Percentiles rank a stretch among this genome's conserved stretches.
Conservation (phyloP, 352 stramenopile species). For the Salisapilia sapeloensis region DNA sequence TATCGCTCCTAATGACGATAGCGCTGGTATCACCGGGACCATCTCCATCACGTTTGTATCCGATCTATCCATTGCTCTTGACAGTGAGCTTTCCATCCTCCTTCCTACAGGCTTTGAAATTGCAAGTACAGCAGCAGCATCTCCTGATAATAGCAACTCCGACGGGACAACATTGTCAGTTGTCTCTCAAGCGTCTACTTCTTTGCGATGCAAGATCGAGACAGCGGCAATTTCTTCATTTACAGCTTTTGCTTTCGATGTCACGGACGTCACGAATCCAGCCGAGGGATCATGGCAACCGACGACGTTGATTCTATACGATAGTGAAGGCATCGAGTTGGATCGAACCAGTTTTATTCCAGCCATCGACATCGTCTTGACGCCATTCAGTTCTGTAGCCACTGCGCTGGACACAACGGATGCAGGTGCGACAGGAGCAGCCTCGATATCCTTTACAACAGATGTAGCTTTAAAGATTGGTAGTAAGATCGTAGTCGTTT, state of each 20-base stretch:
- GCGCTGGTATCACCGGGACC: too few relatives aligned
- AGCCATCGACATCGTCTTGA: constrained; percentile 4
- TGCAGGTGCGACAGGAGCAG: constrained; percentile 8
- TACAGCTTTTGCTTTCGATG: constrained; percentile 9
- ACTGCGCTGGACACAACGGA: constrained; percentile 11
- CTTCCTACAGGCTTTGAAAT: too few relatives aligned
- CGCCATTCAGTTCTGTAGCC: constrained; percentile 3
- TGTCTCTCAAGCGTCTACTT: constrained; percentile 4
- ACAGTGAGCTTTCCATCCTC: too few relatives aligned
- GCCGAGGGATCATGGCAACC: constrained; percentile 3
- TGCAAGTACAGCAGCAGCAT: too few relatives aligned
- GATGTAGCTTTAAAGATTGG: constrained; percentile 12
- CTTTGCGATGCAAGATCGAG: constrained; percentile 7
- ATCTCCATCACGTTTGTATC: too few relatives aligned
- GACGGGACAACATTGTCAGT: constrained; percentile 14
- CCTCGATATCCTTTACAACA: constrained; percentile 18
- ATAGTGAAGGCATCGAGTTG: constrained; percentile 4
- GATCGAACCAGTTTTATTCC: constrained; percentile 3
- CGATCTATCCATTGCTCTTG: too few relatives aligned
- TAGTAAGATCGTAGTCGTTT: constrained; percentile 15
- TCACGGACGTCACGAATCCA: constrained; percentile 16
- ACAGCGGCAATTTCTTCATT: constrained; percentile 6
- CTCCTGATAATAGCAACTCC: too few relatives aligned
- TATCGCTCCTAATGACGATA: too few relatives aligned
- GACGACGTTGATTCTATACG: constrained; percentile 10